Percentiles rank a stretch among this genome's conserved stretches.
Conservation (phyloP, 2,329 filamentous ascomycete species). For the Rosellinia necatrix region DNA sequence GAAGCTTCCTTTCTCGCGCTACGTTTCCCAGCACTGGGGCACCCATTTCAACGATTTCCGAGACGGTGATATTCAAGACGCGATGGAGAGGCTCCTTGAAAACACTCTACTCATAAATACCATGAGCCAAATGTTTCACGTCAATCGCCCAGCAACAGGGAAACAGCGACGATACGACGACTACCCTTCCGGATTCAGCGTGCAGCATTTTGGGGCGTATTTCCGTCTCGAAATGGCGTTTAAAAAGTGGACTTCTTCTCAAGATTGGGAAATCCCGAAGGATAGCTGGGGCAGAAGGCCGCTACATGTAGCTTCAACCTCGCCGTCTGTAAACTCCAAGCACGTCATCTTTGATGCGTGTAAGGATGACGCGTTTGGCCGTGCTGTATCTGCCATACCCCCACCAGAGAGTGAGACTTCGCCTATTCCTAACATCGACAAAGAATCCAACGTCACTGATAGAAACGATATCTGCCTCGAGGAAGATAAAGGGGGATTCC, state of each 20-base stretch:
- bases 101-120: conserved; percentile 3
- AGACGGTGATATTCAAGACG: not conserved
- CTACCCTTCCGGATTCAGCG: conserved; percentile 6
- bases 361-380: not conserved
- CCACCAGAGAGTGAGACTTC: not conserved
- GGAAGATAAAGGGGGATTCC: not conserved
- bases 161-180: not conserved
- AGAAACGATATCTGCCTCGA: not conserved
- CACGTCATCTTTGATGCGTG: not conserved
- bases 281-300: conserved; percentile 13
- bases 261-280: conserved; percentile 3
- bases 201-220: conserved; percentile 10
- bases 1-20: conserved; percentile 8
- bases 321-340: not conserved
- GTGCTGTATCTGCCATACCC: not conserved
- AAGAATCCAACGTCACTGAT: not conserved
- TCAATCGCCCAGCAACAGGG: conserved; percentile 2
- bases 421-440: not conserved
- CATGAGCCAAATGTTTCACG: conserved; percentile 13
- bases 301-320: conserved; percentile 8
- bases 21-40: conserved; percentile 5
- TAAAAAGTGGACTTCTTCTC: conserved; percentile 1
- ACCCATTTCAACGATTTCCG: not conserved
- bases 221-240: conserved; percentile 7
- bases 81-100: not conserved